A percentile compares a stretch with the other conserved stretches of the same genome.
These are phyloP conservation scores for Podila epigama DNA, from an alignment of 192 early-diverging fungal species.

Conservation along the genomic window DNA sequence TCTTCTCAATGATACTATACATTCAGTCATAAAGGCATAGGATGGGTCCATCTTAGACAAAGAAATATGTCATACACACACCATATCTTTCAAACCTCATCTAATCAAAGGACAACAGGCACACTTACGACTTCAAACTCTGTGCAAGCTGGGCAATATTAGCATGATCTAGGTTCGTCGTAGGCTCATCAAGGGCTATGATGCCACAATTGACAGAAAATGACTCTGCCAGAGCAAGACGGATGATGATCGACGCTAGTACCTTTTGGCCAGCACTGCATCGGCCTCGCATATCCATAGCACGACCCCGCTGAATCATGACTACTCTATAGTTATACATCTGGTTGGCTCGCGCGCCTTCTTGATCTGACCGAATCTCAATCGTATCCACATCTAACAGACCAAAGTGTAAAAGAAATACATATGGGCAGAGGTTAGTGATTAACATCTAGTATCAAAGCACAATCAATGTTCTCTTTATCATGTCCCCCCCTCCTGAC, in stretches of 20 bases:
- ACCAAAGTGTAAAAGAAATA: too few relatives aligned
- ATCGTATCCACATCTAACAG: slow-evolving; percentile 92
- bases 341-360: slow-evolving; percentile 70
- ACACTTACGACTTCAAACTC: slow-evolving; percentile 72
- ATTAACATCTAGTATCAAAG: too few relatives aligned
- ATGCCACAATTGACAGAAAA: slow-evolving; percentile 94
- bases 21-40: too few relatives aligned
- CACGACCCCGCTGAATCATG: slow-evolving; percentile 87
- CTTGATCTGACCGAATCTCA: slow-evolving; percentile 91
- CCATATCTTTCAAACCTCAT: not conserved
- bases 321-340: slow-evolving; percentile 81
- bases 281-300: slow-evolving; percentile 93
- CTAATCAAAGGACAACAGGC: not conserved
- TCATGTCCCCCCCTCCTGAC: not conserved
- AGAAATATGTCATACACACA: not conserved
- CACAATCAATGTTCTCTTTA: too few relatives aligned
- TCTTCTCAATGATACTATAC: slow-evolving; percentile 78
- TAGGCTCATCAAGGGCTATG: slow-evolving; percentile 96
- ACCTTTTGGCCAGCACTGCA: slow-evolving; percentile 98
- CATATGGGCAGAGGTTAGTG: too few relatives aligned
- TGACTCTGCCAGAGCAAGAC: slow-evolving; percentile 94
- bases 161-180: slow-evolving; percentile 92
- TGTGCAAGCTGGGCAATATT: slow-evolving; percentile 89
- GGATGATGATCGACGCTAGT: slow-evolving; percentile 94
- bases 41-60: not conserved